A percentile compares a stretch with the other conserved stretches of the same genome.
Conservation (phyloP, 805 yeast genomes). For the Suhomyces emberorum region DNA sequence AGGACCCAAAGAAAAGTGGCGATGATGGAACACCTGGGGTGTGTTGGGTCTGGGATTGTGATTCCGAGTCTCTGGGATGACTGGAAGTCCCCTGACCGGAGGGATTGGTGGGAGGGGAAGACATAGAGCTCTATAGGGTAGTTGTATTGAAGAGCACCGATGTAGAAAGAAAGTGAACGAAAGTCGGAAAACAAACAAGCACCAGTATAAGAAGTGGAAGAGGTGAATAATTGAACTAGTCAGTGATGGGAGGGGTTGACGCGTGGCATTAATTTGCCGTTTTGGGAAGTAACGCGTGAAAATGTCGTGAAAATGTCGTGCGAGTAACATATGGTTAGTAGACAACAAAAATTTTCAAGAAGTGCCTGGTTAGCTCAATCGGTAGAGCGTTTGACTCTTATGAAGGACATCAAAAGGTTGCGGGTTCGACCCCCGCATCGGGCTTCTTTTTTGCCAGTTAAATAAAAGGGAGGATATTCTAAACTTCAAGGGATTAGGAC, state of each 20-base stretch:
- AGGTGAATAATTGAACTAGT: neutral
- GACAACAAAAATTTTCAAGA: too few relatives aligned
- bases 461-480: too few relatives aligned
- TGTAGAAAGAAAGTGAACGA: conserved; percentile 1
- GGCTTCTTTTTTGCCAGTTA: too few relatives aligned
- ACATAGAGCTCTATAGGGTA: conserved; percentile 10
- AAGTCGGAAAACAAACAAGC: too few relatives aligned
- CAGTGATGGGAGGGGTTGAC: neutral
- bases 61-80: conserved; percentile 32
- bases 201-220: neutral
- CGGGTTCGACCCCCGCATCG: too few relatives aligned
- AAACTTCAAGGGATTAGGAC: too few relatives aligned
- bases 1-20: conserved; percentile 52
- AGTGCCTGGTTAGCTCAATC: too few relatives aligned
- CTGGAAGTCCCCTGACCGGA: conserved; percentile 29
- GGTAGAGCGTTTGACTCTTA: too few relatives aligned
- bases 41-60: conserved; percentile 35
- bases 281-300: neutral
- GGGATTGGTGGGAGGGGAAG: conserved; percentile 31
- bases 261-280: neutral
- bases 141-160: neutral
- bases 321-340: too few relatives aligned
- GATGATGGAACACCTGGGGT: conserved; percentile 49
- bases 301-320: too few relatives aligned
- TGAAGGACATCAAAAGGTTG: too few relatives aligned